Percentiles rank a stretch among this genome's conserved stretches.
phyloP scores from a whole-genome alignment of 1,284 basidiomycete genomes.

The Calocybe gambosa region DNA sequence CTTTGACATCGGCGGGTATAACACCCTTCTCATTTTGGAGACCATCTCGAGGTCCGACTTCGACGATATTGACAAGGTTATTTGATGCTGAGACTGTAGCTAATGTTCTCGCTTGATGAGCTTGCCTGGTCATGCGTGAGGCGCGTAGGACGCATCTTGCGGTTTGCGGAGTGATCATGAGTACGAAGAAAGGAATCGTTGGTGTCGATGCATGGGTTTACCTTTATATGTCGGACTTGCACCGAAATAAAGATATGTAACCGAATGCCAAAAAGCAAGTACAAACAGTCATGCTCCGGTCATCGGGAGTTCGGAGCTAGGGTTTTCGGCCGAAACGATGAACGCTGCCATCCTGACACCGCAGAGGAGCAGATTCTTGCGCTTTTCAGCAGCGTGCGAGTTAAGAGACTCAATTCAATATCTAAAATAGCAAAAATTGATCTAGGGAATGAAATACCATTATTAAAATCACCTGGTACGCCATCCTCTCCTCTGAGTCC shows the following conservation, averaged over 20 bases:
- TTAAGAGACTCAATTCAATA: too few species aligned
- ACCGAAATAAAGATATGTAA: constrained; percentile 10
- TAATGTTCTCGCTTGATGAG: constrained; percentile 11
- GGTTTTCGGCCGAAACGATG: too few species aligned
- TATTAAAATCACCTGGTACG: too few species aligned
- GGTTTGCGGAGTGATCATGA: constrained; percentile 9
- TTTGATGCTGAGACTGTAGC: constrained; percentile 19
- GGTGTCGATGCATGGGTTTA: constrained; percentile 1
- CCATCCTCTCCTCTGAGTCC: too few species aligned
- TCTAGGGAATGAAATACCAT: too few species aligned
- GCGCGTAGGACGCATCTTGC: constrained; percentile 9
- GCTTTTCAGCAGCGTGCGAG: too few species aligned
- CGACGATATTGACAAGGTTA: constrained; percentile 69
- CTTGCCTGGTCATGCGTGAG: constrained; percentile 4
- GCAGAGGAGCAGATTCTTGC: too few species aligned
- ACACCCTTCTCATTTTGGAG: constrained; percentile 85
- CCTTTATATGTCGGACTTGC: constrained; percentile 10
- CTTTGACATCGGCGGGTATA: constrained; percentile 72
- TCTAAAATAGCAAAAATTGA: too few species aligned
- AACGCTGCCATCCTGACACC: too few species aligned
- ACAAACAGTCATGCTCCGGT: too few species aligned
- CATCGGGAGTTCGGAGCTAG: too few species aligned
- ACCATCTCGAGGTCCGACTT: constrained; percentile 90
- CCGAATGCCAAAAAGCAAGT: too few species aligned
- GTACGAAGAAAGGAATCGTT: background rate